Evolutionary conservation across 2,329 filamentous ascomycete species (phyloP).

Genomic region (Neocatenulostroma microsporum): DNA sequence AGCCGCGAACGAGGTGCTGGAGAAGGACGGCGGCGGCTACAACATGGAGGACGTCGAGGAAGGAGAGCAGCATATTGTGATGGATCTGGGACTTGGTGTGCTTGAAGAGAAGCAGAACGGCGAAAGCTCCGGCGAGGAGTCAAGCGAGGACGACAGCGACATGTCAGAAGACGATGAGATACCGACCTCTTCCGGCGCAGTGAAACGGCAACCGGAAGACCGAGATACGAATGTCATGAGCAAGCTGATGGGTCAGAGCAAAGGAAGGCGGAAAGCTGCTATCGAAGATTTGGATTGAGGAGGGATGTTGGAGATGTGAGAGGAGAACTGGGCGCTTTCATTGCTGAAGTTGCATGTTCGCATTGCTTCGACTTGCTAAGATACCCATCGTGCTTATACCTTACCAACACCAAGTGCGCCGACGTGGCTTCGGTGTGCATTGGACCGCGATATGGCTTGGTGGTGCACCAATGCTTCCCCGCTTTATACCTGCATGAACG

Average conservation of each 20-base stretch:
- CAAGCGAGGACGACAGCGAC: slow-evolving; percentile 9
- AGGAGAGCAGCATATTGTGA: slow-evolving; percentile 28
- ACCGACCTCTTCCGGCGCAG: background rate
- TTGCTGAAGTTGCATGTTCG: too few relatives aligned
- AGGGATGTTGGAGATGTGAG: background rate
- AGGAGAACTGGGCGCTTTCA: background rate
- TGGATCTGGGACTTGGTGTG: slow-evolving; percentile 30
- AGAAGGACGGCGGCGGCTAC: slow-evolving; percentile 14
- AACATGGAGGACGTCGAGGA: slow-evolving; percentile 29
- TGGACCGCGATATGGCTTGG: background rate
- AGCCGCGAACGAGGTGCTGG: slow-evolving; percentile 25
- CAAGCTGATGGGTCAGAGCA: slow-evolving; percentile 18
- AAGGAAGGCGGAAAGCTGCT: slow-evolving; percentile 1
- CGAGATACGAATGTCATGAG: slow-evolving; percentile 17
- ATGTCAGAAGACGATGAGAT: slow-evolving; percentile 1
- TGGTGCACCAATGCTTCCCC: background rate
- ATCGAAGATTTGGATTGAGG: slow-evolving; percentile 7
- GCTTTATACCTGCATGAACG: slow-evolving; percentile 4
- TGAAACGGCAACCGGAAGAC: slow-evolving; percentile 3
- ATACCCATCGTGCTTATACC: background rate
- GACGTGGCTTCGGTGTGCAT: too few relatives aligned
- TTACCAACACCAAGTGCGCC: background rate
- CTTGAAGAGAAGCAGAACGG: slow-evolving; percentile 21
- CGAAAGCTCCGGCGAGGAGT: slow-evolving; percentile 6
- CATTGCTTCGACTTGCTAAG: background rate